A percentile compares a stretch with the other conserved stretches of the same genome.
Conservation (phyloP, 441 rosid species). For the Gossypium trilobum region DNA sequence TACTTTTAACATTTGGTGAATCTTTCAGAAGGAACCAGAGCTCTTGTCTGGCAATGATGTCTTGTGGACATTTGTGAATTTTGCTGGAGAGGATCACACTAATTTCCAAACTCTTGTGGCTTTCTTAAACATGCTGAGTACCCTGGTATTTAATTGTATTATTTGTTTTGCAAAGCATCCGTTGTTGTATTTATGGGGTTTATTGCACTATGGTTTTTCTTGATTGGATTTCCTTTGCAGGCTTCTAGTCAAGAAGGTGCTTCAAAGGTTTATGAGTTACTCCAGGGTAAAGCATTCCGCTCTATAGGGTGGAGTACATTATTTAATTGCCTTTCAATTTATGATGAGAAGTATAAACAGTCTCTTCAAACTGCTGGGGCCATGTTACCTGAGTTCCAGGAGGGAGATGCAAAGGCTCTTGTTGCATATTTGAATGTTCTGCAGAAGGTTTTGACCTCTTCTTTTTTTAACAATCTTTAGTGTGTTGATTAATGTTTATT, state of each 20-base stretch:
- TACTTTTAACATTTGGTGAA: constrained; percentile 15
- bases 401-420: constrained; percentile 94
- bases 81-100: constrained; percentile 98
- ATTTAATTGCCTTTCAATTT: constrained; percentile 75
- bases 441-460: constrained; percentile 60
- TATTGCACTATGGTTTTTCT: constrained; percentile 15
- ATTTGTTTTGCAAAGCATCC: constrained; percentile 11
- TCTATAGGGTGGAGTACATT: constrained; percentile 90
- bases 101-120: constrained; percentile 91
- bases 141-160: constrained; percentile 60
- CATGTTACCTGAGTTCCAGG: constrained; percentile 81
- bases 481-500: constrained; percentile 1
- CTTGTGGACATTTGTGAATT: constrained; percentile 93
- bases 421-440: constrained; percentile 93
- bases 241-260: constrained; percentile 95
- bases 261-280: constrained; percentile 80
- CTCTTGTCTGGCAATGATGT: constrained; percentile 85
- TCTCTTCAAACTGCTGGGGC: constrained; percentile 81
- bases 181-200: constrained; percentile 10
- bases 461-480: background rate
- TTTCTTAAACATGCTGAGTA: constrained; percentile 82
- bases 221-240: constrained; percentile 33
- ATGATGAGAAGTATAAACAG: constrained; percentile 86
- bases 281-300: constrained; percentile 79
- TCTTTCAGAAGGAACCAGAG: constrained; percentile 81